Conservation (phyloP, 1,284 basidiomycete species). For the Mycena sp. region DNA sequence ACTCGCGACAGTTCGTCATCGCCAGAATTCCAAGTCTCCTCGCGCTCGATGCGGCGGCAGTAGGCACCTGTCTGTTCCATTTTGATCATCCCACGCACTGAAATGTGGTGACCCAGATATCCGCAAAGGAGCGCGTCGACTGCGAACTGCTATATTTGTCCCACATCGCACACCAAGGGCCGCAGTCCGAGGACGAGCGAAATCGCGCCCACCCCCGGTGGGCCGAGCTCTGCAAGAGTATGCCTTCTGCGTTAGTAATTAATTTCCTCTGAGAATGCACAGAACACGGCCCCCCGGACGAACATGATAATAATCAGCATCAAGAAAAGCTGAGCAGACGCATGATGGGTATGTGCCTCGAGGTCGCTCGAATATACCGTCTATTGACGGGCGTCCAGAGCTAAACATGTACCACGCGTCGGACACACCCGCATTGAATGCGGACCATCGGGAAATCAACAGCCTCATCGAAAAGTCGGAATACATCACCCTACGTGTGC, state of each 20-base stretch:
- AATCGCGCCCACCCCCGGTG: constrained; percentile 68
- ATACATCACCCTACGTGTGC: constrained; percentile 54
- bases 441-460: constrained; percentile 10
- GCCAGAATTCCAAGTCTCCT: constrained; percentile 75
- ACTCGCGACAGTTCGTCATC: constrained; percentile 74
- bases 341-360: constrained; percentile 62
- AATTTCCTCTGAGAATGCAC: constrained; percentile 8
- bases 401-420: constrained; percentile 44
- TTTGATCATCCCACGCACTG: background rate
- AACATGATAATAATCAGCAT: constrained; percentile 41
- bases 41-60: constrained; percentile 78
- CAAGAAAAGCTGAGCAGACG: constrained; percentile 68
- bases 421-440: background rate
- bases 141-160: constrained; percentile 89
- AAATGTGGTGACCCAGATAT: constrained; percentile 59
- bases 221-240: constrained; percentile 69
- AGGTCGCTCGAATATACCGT: constrained; percentile 2
- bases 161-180: constrained; percentile 57
- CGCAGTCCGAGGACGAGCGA: constrained; percentile 55
- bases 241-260: constrained; percentile 4
- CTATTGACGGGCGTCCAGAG: constrained; percentile 39
- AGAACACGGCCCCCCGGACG: constrained; percentile 73
- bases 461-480: constrained; percentile 38
- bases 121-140: constrained; percentile 80
- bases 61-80: constrained; percentile 60